These are phyloP conservation scores for Adansonia grandidieri DNA, from an alignment of 441 rosid species.

Conservation along the genomic window DNA sequence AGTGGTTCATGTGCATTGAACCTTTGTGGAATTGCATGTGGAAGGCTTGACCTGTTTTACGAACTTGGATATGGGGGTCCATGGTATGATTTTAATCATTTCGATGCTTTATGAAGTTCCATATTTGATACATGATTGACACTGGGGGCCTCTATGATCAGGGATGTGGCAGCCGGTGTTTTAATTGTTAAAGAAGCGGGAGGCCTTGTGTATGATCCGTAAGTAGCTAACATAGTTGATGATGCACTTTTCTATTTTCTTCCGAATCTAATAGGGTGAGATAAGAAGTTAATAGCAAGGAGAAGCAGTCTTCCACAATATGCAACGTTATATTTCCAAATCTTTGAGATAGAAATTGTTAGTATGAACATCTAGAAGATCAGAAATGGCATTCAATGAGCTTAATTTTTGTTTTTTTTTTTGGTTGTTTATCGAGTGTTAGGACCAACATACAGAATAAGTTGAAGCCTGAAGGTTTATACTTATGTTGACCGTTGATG, in stretches of 20 bases:
- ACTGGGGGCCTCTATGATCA: conserved; percentile 32
- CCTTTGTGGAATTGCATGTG: conserved; percentile 90
- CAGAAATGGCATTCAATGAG: neutral
- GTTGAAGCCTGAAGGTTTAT: conserved; percentile 17
- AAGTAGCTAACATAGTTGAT: conserved; percentile 36
- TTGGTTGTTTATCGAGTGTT: neutral
- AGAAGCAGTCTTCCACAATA: neutral
- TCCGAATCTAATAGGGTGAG: neutral
- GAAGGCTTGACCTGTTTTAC: conserved; percentile 84
- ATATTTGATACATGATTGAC: neutral
- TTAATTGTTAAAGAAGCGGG: conserved; percentile 90
- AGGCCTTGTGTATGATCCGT: conserved; percentile 92
- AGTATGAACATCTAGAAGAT: neutral
- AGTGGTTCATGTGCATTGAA: conserved; percentile 92
- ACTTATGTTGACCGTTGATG: conserved; percentile 15
- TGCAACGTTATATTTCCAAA: neutral
- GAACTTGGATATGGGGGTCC: conserved; percentile 91
- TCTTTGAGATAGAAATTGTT: neutral
- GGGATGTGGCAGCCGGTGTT: conserved; percentile 94
- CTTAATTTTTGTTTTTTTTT: neutral
- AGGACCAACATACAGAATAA: neutral
- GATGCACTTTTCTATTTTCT: conserved; percentile 12
- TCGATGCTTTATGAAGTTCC: neutral
- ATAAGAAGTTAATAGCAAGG: neutral
- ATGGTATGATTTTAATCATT: conserved; percentile 52